Percentiles rank a stretch among this genome's conserved stretches.
Evolutionary conservation across 2,329 filamentous ascomycete species (phyloP).

Genomic region (Neopestalotiopsis clavispora): DNA sequence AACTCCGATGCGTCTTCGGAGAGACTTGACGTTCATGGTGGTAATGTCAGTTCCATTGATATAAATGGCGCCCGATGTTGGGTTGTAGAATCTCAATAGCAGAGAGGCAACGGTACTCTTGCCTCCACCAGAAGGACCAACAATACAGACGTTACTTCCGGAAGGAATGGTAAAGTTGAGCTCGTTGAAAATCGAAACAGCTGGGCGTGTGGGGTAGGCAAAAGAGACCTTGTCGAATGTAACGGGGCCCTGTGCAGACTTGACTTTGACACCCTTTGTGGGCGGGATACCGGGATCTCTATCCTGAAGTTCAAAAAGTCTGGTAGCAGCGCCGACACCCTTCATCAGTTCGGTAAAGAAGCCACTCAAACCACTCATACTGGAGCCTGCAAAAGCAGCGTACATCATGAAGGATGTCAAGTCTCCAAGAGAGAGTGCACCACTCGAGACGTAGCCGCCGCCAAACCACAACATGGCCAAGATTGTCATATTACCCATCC

Average conservation of each 20-base stretch:
- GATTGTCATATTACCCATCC: conserved; percentile 96
- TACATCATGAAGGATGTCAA: conserved; percentile 99
- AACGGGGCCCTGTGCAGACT: conserved; percentile 86
- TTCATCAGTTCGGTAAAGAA: conserved; percentile 99
- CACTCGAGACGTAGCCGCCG: conserved; percentile 85
- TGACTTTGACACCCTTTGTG: conserved; percentile 79
- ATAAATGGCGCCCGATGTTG: conserved; percentile 75
- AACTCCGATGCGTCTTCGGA: conserved; percentile 90
- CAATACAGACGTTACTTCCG: conserved; percentile 93
- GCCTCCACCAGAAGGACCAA: conserved; percentile 92
- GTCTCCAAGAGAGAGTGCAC: conserved; percentile 87
- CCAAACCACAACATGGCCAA: conserved; percentile 88
- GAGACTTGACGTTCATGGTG: conserved; percentile 88
- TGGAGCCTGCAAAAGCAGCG: conserved; percentile 83
- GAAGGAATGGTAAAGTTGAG: conserved; percentile 90
- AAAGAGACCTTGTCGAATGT: conserved; percentile 86
- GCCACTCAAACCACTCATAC: conserved; percentile 89
- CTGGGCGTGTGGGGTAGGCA: conserved; percentile 91
- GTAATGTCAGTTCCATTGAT: conserved; percentile 86
- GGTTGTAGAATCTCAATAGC: conserved; percentile 88
- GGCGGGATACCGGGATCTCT: conserved; percentile 84
- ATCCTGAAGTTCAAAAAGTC: conserved; percentile 94
- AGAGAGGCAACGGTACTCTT: conserved; percentile 96
- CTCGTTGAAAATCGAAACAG: conserved; percentile 87
- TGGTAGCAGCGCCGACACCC: conserved; percentile 93